phyloP scores from a whole-genome alignment of 1,284 basidiomycete genomes.

The Inonotus hispidus region DNA sequence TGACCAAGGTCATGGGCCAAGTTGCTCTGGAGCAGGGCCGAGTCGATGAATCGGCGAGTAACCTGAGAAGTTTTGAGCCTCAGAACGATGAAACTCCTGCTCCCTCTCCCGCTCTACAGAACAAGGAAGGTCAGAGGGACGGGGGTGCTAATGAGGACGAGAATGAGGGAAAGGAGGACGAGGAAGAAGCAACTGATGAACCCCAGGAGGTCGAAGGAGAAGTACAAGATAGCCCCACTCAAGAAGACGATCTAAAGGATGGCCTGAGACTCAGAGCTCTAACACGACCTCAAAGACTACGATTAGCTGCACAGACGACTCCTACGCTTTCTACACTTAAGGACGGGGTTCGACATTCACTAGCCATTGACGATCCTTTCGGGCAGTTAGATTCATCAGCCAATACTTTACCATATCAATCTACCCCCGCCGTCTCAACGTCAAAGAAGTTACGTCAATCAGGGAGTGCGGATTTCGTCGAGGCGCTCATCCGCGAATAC shows the following conservation, averaged over 20 bases:
- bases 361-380: constrained; percentile 65
- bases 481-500: constrained; percentile 59
- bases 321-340: constrained; percentile 62
- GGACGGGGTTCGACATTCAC: constrained; percentile 43
- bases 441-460: constrained; percentile 41
- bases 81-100: constrained; percentile 34
- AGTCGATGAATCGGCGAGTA: constrained; percentile 47
- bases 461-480: constrained; percentile 41
- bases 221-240: constrained; percentile 2
- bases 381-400: constrained; percentile 53
- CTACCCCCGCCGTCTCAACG: constrained; percentile 58
- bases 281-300: constrained; percentile 25
- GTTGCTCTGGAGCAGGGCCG: constrained; percentile 90
- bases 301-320: constrained; percentile 59
- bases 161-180: constrained; percentile 25
- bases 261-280: constrained; percentile 20
- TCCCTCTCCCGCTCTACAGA: constrained; percentile 7
- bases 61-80: constrained; percentile 44
- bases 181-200: constrained; percentile 17
- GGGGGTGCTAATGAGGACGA: constrained; percentile 25
- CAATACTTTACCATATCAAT: constrained; percentile 50
- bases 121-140: constrained; percentile 33
- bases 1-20: constrained; percentile 71
- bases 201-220: constrained; percentile 22
- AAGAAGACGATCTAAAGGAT: constrained; percentile 26